A percentile compares a stretch with the other conserved stretches of the same genome.
Conservation (phyloP, 805 yeast species). For the Myxozyma udenii region DNA sequence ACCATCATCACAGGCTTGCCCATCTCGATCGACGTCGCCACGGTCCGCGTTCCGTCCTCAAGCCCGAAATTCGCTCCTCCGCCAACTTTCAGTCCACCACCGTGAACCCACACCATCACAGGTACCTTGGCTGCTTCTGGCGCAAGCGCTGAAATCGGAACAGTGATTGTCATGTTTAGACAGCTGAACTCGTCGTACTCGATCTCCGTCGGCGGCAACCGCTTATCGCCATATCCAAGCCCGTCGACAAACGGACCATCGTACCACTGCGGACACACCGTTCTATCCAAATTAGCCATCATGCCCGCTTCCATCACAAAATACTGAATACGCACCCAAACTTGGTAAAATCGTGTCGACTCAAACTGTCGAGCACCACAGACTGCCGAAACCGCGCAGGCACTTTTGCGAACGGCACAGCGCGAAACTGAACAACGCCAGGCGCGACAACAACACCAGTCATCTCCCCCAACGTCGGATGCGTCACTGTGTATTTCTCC, state of each 20-base stretch:
- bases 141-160: conserved; percentile 6
- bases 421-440: conserved; percentile 13
- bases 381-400: conserved; percentile 16
- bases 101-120: conserved; percentile 40
- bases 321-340: too few relatives aligned
- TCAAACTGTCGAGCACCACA: too few relatives aligned
- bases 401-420: conserved; percentile 12
- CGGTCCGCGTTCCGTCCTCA: conserved; percentile 19
- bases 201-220: conserved; percentile 8
- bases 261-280: conserved; percentile 15
- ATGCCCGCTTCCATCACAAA: too few relatives aligned
- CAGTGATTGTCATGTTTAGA: conserved; percentile 13
- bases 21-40: conserved; percentile 15
- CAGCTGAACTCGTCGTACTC: conserved; percentile 18
- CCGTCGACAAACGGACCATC: conserved; percentile 13
- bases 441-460: conserved; percentile 11
- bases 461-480: conserved; percentile 12
- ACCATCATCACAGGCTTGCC: conserved; percentile 41
- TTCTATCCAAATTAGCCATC: too few relatives aligned
- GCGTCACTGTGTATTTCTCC: conserved; percentile 2
- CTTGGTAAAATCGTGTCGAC: too few relatives aligned
- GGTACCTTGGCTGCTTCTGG: neutral
- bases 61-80: conserved; percentile 29
- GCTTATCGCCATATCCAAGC: conserved; percentile 7
- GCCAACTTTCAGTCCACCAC: conserved; percentile 46